A percentile compares a stretch with the other conserved stretches of the same genome.
Evolutionary conservation across 495 filamentous ascomycete species (phyloP).

Genomic region (Aspergillus carlsbadensis): DNA sequence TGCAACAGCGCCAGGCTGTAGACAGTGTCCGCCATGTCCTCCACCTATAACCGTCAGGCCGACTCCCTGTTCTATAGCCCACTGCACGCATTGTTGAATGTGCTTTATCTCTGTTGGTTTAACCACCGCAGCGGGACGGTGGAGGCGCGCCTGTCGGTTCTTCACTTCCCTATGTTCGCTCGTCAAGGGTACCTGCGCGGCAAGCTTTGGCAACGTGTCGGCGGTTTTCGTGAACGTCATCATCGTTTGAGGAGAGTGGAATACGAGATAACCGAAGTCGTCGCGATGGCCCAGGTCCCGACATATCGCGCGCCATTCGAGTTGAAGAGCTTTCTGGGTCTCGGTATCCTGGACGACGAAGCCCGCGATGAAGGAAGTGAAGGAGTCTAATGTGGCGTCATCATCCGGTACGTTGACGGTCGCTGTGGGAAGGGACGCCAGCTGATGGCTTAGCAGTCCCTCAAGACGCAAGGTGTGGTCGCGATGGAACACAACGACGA

Average conservation of each 20-base stretch:
- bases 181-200: constrained; percentile 44
- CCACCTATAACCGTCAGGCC: constrained; percentile 57
- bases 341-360: constrained; percentile 39
- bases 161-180: constrained; percentile 42
- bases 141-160: constrained; percentile 50
- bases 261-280: constrained; percentile 44
- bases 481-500: constrained; percentile 58
- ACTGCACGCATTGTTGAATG: constrained; percentile 56
- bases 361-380: constrained; percentile 55
- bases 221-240: constrained; percentile 50
- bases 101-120: constrained; percentile 50
- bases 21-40: constrained; percentile 60
- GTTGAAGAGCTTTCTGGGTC: constrained; percentile 34
- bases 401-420: constrained; percentile 45
- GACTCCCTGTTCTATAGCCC: constrained; percentile 52
- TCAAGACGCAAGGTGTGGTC: constrained; percentile 42
- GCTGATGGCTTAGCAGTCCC: constrained; percentile 53
- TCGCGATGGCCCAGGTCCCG: constrained; percentile 49
- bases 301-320: constrained; percentile 52
- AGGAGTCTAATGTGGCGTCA: constrained; percentile 50
- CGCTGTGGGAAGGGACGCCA: constrained; percentile 51
- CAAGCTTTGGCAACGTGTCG: constrained; percentile 48
- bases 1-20: constrained; percentile 52
- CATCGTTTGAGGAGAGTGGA: constrained; percentile 55
- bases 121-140: constrained; percentile 44